Evolutionary conservation across 345 rosid genomes (phyloP), one percentile per base, ranked within the genome.

Genomic region (Gossypium sturtianum): DNA sequence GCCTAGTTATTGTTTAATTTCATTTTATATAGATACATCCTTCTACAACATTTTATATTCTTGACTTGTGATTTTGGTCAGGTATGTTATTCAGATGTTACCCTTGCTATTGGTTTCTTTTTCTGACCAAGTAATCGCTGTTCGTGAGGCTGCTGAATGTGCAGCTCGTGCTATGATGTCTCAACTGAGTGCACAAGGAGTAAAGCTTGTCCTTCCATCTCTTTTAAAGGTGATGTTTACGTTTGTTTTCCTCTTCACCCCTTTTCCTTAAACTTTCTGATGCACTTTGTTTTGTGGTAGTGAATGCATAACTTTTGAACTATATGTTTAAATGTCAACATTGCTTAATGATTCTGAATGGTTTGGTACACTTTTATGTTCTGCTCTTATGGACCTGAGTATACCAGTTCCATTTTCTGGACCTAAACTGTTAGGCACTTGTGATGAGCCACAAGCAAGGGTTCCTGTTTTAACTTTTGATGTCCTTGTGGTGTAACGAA

Each of bases 101-200:
- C 99, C 98, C 9, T 78, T 93, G 47, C 97, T 93, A 51, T 78
- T 95, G 88, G 96, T 90, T 75, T 91, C 94, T 71, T 95, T 95
- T 86, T 95, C 99, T 78, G 99, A 95, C 84, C 99, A 88, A 93
- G 97, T 93, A 61, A 87, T 90, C 59, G 99, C 99, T 8, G 96
- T 95, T 81, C 99, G 99, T 67, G 99, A 93, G 81, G 98, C 97
- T 83, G 97, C 98, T 73, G 98, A 95, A 77, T 91, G 97, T 80
- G 96, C 98, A 79, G 94, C 99, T 78, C 99, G 98, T 41, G 97
- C 99, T 60, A 93, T 95, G 97, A 95, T 93, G 99, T 87, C 99
- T 87, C 96, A 93, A 64, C 92, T 95, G 52, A 91, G 86, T 25
- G 98, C 85, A 27, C 93, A 86, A 75, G 98, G 99, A 58, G 99